A percentile compares a stretch with the other conserved stretches of the same genome.
Evolutionary conservation across 1,284 basidiomycete genomes (phyloP).

Genomic region (Cryptococcus wingfieldii): DNA sequence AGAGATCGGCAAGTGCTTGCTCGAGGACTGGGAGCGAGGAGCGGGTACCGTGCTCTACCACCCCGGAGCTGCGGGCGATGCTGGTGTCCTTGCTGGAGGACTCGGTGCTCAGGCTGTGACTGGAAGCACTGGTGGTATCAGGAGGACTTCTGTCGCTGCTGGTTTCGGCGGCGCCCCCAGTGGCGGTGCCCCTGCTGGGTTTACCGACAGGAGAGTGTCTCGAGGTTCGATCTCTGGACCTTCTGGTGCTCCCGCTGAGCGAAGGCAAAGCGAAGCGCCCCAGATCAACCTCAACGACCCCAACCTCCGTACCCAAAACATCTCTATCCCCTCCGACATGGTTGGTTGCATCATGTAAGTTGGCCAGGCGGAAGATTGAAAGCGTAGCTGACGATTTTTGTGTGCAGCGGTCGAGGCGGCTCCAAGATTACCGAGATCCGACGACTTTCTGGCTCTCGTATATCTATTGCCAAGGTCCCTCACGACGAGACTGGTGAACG

Average conservation of each 20-base stretch:
- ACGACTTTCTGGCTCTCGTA: constrained; percentile 90
- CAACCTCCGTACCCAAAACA: constrained; percentile 95
- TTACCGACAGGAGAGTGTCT: constrained; percentile 16
- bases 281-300: constrained; percentile 54
- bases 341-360: constrained; percentile 85
- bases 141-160: constrained; percentile 41
- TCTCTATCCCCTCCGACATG: constrained; percentile 98
- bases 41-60: constrained; percentile 92
- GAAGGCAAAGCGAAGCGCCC: constrained; percentile 52
- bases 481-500: constrained; percentile 98
- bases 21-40: constrained; percentile 95
- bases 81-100: constrained; percentile 53
- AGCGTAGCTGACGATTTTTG: background rate
- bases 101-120: constrained; percentile 49
- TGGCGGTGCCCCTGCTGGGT: constrained; percentile 17
- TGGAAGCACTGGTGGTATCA: constrained; percentile 50
- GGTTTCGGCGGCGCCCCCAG: constrained; percentile 30
- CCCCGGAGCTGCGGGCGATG: constrained; percentile 76
- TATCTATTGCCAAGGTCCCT: constrained; percentile 95
- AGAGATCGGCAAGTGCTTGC: constrained; percentile 90
- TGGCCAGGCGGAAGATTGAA: background rate
- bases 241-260: constrained; percentile 19
- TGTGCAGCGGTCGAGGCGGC: constrained; percentile 73
- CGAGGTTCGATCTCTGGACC: constrained; percentile 24
- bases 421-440: constrained; percentile 99